Base-by-base conservation (phyloP, 108 stramenopile species). In the Nitzschia putrida region DNA sequence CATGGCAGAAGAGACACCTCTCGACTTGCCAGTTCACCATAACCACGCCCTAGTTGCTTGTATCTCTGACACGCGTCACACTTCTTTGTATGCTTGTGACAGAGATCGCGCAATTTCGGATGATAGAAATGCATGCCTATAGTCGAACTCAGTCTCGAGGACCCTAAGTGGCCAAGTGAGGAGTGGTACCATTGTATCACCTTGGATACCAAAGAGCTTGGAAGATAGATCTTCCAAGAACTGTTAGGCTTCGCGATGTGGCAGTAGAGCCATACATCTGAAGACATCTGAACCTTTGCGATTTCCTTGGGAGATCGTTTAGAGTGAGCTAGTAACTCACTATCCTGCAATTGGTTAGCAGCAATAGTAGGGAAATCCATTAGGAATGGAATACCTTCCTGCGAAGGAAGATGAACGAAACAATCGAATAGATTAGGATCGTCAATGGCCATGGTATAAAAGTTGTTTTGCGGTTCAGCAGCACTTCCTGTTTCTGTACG, bases 1-100 rank as follows among this genome's bases (percentile, higher is more conserved):
- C 75, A 83, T 22, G 78, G 78, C 2, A 37, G 13, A 0, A 65
- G 41, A 22, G 39, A 8, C 0, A 59, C 61, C 11, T 75, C 51
- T 49, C 56, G 24, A 10, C 64, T 61, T 18, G 81, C 59, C 7
- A 66, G n/a, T 0, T 70, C 10, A 3, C 77, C 77, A 71, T 82
- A 69, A 0, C 69, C 61, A 41, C 65, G 18, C 6, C 45, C 41
- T 12, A 54, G 42, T 23, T 4, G 59, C 58, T 81, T 81, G 34
- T 53, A 22, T 8, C 37, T 34, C n/a, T 72, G 70, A 52, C 77
- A 78, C n/a, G 53, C 20, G 20, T 53, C 53, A 53, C 53, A 53
- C 18, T 53, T 53, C 8, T 21, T 14, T 21, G 18, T 11, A 8
- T 11, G n/a, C 13, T 44, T 44, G 44, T 44, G 9, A 44, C 13